Evolutionary conservation across 2,329 filamentous ascomycete species (phyloP), one percentile per base, ranked within the genome.

Genomic region (Cordyceps tenuipes): DNA sequence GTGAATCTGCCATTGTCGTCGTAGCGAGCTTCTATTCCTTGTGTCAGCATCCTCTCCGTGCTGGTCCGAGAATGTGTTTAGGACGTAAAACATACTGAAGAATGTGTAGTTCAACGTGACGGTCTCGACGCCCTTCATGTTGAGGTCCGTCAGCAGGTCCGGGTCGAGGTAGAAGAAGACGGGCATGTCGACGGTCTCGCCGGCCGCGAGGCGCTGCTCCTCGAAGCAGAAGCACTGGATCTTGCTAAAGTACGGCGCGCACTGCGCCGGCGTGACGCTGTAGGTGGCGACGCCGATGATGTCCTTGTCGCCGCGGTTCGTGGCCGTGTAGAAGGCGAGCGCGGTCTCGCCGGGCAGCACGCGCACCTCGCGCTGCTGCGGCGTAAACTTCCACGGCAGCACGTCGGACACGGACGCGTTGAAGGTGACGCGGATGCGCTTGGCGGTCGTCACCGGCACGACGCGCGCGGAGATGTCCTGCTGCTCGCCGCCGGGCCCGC

Each of bases 221-320:
- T 99, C 94, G 69, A 99, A 99, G 75, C 94, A 99, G 75, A 99
- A 99, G 71, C 94, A 99, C 75, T 99, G 94, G 50, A 99, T 99
- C 82, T 99, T 99, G 83, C 90, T 95, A 71, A 99, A 99, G 73
- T 99, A 99, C 1, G 91, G 92, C 48, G 94, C 93, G 49, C 96
- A 92, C 76, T 99, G 94, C 3, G 85, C 94, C 0, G 94, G 94
- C 3, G 93, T 97, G 34, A 99, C 95, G 70, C 90, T 96, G 76
- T 99, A 99, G 8, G 94, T 99, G 12, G 94, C 94, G 48, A 99
- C 92, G 52, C 94, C 94, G 69, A 99, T 97, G 67, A 99, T 97
- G 77, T 99, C 95, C 64, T 89, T 84, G 64, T 90, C 84, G 62
- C 89, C 90, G 65, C 85, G 87, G 77, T 99, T 99, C 60, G 91